These are phyloP conservation scores for Arthrobotrys iridis DNA, from an alignment of 2,329 filamentous ascomycete genomes.

Conservation along the genomic window DNA sequence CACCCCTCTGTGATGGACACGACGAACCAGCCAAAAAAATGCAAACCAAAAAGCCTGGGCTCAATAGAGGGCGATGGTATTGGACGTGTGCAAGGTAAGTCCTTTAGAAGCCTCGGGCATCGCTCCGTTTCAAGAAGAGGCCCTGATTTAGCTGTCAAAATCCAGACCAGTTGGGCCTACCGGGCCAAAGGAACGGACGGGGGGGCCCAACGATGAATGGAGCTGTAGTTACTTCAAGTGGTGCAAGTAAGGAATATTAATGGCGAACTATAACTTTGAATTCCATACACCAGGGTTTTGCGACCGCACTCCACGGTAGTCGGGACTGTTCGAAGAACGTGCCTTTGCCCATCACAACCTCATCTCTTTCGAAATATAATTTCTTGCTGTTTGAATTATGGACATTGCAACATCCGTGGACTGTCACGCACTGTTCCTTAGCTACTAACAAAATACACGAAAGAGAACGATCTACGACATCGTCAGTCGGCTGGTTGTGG, in stretches of 20 bases:
- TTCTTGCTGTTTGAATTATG: too few relatives aligned
- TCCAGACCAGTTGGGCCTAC: slow-evolving; percentile 78
- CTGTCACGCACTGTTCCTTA: not conserved
- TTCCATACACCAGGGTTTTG: not conserved
- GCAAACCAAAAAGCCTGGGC: slow-evolving; percentile 85
- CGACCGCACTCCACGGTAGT: too few relatives aligned
- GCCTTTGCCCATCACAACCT: not conserved
- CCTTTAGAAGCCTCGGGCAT: not conserved
- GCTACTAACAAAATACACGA: too few relatives aligned
- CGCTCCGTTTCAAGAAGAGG: not conserved
- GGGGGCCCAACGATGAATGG: slow-evolving; percentile 75
- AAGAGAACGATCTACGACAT: too few relatives aligned
- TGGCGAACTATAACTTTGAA: not conserved
- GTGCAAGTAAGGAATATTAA: slow-evolving; percentile 22
- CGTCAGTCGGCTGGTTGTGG: too few relatives aligned
- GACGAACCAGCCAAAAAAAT: slow-evolving; percentile 84
- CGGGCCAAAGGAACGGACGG: slow-evolving; percentile 83
- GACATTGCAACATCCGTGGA: too few relatives aligned
- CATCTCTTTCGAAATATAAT: not conserved
- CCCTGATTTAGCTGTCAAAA: slow-evolving; percentile 53
- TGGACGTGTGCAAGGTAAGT: slow-evolving; percentile 74
- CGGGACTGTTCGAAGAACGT: not conserved
- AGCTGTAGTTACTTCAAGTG: slow-evolving; percentile 58
- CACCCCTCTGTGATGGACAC: slow-evolving; percentile 83
- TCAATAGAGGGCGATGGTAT: slow-evolving; percentile 77